Conservation (phyloP, 179 eudicot genomes). For the Amaranthus tricolor region DNA sequence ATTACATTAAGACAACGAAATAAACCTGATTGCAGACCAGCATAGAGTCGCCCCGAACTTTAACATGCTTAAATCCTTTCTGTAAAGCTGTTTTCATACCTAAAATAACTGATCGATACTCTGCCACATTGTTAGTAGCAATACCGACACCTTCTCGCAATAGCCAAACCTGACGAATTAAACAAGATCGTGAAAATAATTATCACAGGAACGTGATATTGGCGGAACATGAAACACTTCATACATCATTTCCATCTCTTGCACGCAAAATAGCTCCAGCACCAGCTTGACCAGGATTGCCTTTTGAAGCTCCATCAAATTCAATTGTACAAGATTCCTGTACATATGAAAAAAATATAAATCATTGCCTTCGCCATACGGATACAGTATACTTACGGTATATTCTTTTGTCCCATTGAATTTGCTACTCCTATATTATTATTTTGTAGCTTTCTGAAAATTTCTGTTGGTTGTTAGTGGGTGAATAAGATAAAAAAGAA, state of each 20-base stretch:
- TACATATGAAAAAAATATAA: not conserved
- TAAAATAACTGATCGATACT: constrained; percentile 75
- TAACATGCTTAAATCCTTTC: constrained; percentile 63
- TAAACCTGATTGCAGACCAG: constrained; percentile 87
- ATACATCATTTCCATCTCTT: constrained; percentile 51
- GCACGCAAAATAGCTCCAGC: constrained; percentile 91
- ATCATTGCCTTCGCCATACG: no score
- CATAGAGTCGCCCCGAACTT: constrained; percentile 76
- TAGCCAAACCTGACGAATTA: constrained; percentile 48
- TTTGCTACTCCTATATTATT: no score
- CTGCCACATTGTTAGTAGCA: constrained; percentile 90
- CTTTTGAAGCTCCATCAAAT: constrained; percentile 97
- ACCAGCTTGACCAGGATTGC: constrained; percentile 93
- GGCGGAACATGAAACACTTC: not conserved
- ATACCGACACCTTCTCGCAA: constrained; percentile 87
- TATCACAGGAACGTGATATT: not conserved
- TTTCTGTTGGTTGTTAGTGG: no score
- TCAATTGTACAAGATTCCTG: constrained; percentile 67
- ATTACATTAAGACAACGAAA: not conserved
- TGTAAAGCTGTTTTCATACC: constrained; percentile 69
- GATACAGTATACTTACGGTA: no score
- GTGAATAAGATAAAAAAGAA: no score
- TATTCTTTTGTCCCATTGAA: no score
- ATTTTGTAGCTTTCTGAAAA: no score
- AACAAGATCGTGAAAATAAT: not conserved